Conservation (phyloP, 257 asterid species). For the Penstemon barbatus region DNA sequence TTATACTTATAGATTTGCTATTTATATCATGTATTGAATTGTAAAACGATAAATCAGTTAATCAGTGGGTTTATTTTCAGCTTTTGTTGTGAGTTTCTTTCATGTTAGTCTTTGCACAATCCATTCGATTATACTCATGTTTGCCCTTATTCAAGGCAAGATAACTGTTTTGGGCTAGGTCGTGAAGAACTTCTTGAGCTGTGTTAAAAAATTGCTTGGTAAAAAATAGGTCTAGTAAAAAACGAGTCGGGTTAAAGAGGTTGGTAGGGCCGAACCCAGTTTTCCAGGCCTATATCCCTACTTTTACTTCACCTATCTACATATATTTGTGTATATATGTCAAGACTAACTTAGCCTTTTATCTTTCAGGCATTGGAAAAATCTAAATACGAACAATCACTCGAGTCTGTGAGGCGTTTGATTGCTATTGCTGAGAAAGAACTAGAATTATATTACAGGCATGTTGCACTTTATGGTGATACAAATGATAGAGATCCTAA, state of each 20-base stretch:
- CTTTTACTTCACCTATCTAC: neutral
- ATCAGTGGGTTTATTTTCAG: neutral
- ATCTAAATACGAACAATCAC: conserved; percentile 87
- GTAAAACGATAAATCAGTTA: too few species aligned
- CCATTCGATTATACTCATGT: too few species aligned
- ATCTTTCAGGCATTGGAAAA: conserved; percentile 76
- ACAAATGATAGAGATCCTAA: conserved; percentile 65
- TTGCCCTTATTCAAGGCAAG: too few species aligned
- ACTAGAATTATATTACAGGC: conserved; percentile 83
- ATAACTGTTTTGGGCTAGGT: too few species aligned
- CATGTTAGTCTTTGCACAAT: too few species aligned
- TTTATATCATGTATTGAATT: too few species aligned
- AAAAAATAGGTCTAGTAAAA: too few species aligned
- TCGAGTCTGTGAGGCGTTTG: conserved; percentile 80
- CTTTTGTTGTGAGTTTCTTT: neutral
- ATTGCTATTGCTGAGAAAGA: conserved; percentile 89
- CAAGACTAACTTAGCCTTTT: neutral
- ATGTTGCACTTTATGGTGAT: conserved; percentile 79
- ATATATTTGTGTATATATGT: neutral
- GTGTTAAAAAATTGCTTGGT: too few species aligned
- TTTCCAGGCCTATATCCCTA: neutral
- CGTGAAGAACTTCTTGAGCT: too few species aligned
- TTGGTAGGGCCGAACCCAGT: too few species aligned
- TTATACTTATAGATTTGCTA: neutral
- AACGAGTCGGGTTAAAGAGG: too few species aligned